Percentiles rank a stretch among this genome's conserved stretches.
These are phyloP conservation scores for Alnus glutinosa DNA, from an alignment of 306 rosid species.

Conservation along the genomic window DNA sequence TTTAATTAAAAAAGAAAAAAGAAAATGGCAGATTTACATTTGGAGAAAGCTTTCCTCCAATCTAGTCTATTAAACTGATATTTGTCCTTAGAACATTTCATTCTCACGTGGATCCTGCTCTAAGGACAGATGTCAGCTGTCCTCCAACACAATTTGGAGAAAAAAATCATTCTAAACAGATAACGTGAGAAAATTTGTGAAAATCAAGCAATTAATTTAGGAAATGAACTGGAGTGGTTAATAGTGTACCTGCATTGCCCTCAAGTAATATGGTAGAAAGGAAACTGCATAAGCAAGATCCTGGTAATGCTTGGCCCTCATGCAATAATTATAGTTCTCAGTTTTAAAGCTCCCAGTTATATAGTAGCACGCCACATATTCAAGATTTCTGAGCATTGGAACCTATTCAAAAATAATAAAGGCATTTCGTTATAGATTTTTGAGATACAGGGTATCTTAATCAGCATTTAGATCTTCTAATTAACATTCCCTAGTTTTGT, in stretches of 20 bases:
- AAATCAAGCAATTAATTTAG: neutral
- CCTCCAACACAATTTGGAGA: no score
- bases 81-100: no score
- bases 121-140: no score
- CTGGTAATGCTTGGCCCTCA: conserved; percentile 64
- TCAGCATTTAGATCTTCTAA: neutral
- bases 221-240: neutral
- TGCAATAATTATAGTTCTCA: conserved; percentile 85
- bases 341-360: conserved; percentile 95
- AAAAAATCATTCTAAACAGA: neutral
- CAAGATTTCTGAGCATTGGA: conserved; percentile 88
- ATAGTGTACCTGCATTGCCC: conserved; percentile 90
- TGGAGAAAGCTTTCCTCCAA: no score
- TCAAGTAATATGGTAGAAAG: conserved; percentile 95
- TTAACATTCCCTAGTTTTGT: neutral
- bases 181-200: neutral
- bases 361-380: conserved; percentile 87
- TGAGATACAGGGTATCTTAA: neutral
- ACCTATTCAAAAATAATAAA: conserved; percentile 45
- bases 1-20: no score
- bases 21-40: no score
- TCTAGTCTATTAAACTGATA: no score
- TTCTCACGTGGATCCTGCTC: no score
- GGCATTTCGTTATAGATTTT: neutral
- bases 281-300: conserved; percentile 94